A percentile compares a stretch with the other conserved stretches of the same genome.
phyloP scores from a whole-genome alignment of 106 monocot species.

The Platanthera zijinensis region DNA sequence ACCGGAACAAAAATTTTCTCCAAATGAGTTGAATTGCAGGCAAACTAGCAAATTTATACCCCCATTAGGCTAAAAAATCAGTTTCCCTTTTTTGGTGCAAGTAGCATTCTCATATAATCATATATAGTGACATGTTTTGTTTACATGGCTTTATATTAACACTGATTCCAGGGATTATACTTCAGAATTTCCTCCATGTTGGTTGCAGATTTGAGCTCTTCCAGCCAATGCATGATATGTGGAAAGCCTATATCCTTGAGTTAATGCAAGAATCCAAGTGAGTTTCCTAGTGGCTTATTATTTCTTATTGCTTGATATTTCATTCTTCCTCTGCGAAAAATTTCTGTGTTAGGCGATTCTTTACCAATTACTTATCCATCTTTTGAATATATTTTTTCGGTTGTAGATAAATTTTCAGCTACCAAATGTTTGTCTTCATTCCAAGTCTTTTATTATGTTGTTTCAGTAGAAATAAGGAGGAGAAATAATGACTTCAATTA shows the following conservation, averaged over 20 bases:
- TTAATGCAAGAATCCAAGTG: conserved; percentile 52
- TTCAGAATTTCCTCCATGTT: background rate
- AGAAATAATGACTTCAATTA: background rate
- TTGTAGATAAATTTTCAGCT: background rate
- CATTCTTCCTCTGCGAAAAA: background rate
- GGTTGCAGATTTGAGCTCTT: conserved; percentile 63
- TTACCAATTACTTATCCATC: background rate
- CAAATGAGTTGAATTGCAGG: too few species aligned
- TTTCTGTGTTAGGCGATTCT: background rate
- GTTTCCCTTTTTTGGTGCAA: too few species aligned
- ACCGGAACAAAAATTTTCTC: too few species aligned
- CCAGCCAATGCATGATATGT: conserved; percentile 91
- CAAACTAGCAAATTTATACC: too few species aligned
- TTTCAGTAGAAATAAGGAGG: background rate
- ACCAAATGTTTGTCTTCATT: background rate
- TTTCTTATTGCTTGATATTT: background rate
- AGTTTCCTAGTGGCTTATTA: background rate
- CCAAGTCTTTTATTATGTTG: background rate
- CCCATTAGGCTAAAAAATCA: too few species aligned
- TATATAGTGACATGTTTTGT: background rate
- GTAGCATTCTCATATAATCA: background rate
- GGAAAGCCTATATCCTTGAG: conserved; percentile 78
- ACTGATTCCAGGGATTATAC: background rate
- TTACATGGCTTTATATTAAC: background rate
- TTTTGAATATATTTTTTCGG: background rate